A percentile compares a stretch with the other conserved stretches of the same genome.
Conservation (phyloP, 2,329 filamentous ascomycete species). For the Pseudogymnoascus sp. region DNA sequence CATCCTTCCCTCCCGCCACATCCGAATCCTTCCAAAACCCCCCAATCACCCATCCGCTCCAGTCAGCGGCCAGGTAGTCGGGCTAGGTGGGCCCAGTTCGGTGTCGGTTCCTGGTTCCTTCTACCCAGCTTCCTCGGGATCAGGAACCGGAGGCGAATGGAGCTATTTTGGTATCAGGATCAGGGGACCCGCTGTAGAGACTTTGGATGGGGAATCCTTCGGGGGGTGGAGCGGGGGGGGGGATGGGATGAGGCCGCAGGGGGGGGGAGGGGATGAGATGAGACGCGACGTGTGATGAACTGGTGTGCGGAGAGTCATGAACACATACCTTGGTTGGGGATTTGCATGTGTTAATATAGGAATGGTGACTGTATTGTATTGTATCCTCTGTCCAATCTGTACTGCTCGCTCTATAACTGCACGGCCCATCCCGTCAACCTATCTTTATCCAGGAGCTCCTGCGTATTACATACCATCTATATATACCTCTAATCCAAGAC, state of each 20-base stretch:
- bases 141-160: background rate
- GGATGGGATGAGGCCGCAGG: background rate
- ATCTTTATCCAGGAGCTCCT: background rate
- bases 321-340: background rate
- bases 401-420: background rate
- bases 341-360: background rate
- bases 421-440: background rate
- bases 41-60: background rate
- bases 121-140: background rate
- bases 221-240: background rate
- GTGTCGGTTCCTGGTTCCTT: background rate
- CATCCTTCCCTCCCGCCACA: background rate
- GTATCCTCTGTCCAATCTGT: background rate
- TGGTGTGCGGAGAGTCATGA: background rate
- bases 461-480: background rate
- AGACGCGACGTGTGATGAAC: background rate
- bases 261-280: background rate
- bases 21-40: background rate
- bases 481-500: background rate
- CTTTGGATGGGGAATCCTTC: background rate
- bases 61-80: background rate
- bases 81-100: background rate
- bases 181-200: background rate
- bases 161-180: background rate
- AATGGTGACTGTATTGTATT: background rate